A percentile compares a stretch with the other conserved stretches of the same genome.
phyloP scores from a whole-genome alignment of 208 protist species.

The Naegleria gruberi region DNA sequence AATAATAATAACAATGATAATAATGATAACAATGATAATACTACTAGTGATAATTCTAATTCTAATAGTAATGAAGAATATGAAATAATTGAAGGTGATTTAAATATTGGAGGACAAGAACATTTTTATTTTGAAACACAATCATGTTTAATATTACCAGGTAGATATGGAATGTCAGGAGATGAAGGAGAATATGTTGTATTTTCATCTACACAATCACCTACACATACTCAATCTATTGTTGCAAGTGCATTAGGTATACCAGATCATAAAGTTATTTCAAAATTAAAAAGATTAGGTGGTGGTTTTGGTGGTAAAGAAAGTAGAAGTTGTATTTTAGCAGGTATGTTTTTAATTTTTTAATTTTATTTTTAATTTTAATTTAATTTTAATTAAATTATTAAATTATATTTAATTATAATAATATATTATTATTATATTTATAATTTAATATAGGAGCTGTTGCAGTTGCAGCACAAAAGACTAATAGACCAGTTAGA shows the following conservation, averaged over 20 bases:
- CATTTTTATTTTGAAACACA: slow-evolving; percentile 83
- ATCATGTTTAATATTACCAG: slow-evolving; percentile 48
- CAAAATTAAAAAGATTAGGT: slow-evolving; percentile 44
- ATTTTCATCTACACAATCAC: slow-evolving; percentile 58
- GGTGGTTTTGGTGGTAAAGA: slow-evolving; percentile 87
- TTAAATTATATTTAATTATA: too few species aligned
- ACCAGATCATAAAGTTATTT: neutral
- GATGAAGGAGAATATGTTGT: slow-evolving; percentile 56
- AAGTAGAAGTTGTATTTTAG: slow-evolving; percentile 45
- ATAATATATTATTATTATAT: too few species aligned
- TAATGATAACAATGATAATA: too few species aligned
- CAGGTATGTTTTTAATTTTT: slow-evolving; percentile 17
- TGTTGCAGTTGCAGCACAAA: slow-evolving; percentile 51
- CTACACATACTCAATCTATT: slow-evolving; percentile 63
- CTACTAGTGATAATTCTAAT: too few species aligned
- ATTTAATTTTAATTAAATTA: neutral
- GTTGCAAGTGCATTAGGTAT: neutral
- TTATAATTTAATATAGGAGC: neutral
- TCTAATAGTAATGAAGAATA: slow-evolving; percentile 7
- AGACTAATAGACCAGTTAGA: slow-evolving; percentile 47
- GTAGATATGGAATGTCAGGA: neutral
- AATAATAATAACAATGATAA: too few species aligned
- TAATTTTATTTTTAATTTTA: neutral
- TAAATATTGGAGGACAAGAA: slow-evolving; percentile 67
- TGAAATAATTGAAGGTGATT: slow-evolving; percentile 45